A percentile compares a stretch with the other conserved stretches of the same genome.
Conservation (phyloP, 441 rosid species). For the Adansonia grandidieri region DNA sequence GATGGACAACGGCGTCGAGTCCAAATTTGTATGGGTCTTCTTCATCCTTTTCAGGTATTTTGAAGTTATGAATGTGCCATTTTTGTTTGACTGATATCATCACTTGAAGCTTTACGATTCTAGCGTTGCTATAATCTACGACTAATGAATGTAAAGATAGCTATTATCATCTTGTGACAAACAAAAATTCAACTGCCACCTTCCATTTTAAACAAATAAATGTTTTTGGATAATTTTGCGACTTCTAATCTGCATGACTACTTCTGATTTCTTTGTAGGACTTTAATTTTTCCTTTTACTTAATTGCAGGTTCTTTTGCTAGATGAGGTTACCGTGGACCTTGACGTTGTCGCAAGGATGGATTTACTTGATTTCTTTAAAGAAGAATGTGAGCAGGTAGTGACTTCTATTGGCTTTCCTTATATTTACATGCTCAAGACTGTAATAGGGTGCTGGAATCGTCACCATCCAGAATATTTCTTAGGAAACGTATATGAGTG, state of each 20-base stretch:
- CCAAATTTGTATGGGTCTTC: slow-evolving; percentile 82
- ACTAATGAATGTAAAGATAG: background rate
- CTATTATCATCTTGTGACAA: background rate
- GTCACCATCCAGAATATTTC: background rate
- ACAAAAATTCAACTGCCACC: background rate
- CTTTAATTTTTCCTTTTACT: background rate
- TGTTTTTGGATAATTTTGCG: background rate
- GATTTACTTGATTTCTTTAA: slow-evolving; percentile 71
- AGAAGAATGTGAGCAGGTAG: slow-evolving; percentile 79
- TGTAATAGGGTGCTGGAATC: background rate
- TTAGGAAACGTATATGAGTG: background rate
- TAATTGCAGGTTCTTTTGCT: slow-evolving; percentile 61
- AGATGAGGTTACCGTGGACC: slow-evolving; percentile 78
- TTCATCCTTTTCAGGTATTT: slow-evolving; percentile 71
- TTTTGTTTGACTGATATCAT: background rate
- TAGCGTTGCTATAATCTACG: too few relatives aligned
- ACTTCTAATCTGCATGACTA: background rate
- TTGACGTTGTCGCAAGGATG: slow-evolving; percentile 75
- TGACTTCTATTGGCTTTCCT: background rate
- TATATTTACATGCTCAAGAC: background rate
- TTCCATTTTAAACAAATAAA: background rate
- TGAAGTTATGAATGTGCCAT: slow-evolving; percentile 10
- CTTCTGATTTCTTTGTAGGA: background rate
- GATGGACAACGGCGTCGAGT: slow-evolving; percentile 81
- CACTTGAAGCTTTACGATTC: background rate